A percentile compares a stretch with the other conserved stretches of the same genome.
Evolutionary conservation across 345 rosid species (phyloP).

Genomic region (Eucalyptus regnans): DNA sequence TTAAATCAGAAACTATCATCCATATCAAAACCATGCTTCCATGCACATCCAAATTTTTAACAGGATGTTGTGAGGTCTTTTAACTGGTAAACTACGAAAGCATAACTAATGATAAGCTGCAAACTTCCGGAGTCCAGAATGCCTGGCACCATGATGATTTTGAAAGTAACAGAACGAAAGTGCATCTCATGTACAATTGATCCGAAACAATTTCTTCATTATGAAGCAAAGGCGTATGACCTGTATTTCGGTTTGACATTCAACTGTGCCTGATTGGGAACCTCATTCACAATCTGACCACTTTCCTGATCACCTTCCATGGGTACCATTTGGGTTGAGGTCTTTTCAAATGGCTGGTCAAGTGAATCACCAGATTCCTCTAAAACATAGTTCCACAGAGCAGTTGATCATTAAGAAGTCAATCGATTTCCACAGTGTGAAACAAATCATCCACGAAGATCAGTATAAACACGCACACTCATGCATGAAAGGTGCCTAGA

Average conservation of each 20-base stretch:
- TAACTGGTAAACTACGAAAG: neutral
- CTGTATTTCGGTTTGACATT: slow-evolving; percentile 36
- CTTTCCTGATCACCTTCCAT: neutral
- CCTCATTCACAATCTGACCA: neutral
- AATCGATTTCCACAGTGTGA: neutral
- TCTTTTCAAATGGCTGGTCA: neutral
- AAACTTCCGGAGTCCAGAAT: neutral
- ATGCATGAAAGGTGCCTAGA: neutral
- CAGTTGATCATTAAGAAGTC: neutral
- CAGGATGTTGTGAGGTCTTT: neutral
- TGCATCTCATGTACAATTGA: neutral
- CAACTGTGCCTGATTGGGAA: neutral
- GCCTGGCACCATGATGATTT: neutral
- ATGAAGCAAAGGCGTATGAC: neutral
- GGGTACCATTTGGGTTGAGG: neutral
- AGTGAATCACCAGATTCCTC: slow-evolving; percentile 19
- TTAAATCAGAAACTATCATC: no score
- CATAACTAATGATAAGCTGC: neutral
- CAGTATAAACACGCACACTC: neutral
- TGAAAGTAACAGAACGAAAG: neutral
- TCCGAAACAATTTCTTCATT: neutral
- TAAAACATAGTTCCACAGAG: neutral
- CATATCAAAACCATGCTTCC: no score
- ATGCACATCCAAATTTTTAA: no score
- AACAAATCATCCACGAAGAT: neutral